These are phyloP conservation scores for Periconia digitata DNA, from an alignment of 2,329 filamentous ascomycete genomes.

Conservation along the genomic window DNA sequence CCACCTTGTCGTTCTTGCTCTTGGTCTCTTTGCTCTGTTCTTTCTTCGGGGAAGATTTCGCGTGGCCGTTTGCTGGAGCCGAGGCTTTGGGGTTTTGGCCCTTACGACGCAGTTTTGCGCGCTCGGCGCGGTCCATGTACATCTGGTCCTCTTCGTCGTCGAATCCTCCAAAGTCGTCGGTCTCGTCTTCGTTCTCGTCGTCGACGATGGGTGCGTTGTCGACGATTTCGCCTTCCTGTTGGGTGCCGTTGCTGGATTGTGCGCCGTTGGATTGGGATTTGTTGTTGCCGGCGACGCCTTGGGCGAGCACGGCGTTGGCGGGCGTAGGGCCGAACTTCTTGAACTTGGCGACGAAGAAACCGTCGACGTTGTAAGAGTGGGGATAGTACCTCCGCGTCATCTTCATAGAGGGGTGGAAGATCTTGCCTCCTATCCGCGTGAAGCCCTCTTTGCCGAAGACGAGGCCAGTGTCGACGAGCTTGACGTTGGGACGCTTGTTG, in stretches of 20 bases:
- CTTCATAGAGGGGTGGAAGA: constrained; percentile 82
- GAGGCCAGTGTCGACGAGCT: constrained; percentile 87
- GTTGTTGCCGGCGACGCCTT: constrained; percentile 26
- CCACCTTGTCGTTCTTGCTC: neutral
- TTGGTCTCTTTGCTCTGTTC: neutral
- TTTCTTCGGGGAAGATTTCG: neutral
- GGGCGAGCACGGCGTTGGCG: constrained; percentile 52
- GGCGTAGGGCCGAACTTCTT: constrained; percentile 86
- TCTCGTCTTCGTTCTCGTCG: constrained; percentile 38
- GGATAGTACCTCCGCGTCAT: constrained; percentile 41
- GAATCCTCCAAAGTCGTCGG: constrained; percentile 52
- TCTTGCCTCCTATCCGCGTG: constrained; percentile 86
- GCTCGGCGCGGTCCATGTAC: constrained; percentile 51
- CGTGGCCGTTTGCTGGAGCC: constrained; percentile 7
- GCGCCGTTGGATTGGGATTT: constrained; percentile 18
- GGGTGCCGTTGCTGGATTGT: constrained; percentile 40
- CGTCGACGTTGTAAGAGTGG: constrained; percentile 66
- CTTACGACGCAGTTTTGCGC: constrained; percentile 48
- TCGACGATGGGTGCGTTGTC: constrained; percentile 70
- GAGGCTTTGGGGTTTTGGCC: constrained; percentile 52
- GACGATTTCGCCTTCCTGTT: constrained; percentile 47
- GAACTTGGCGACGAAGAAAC: constrained; percentile 98
- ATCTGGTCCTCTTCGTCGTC: constrained; percentile 54
- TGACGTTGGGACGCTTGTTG: constrained; percentile 87
- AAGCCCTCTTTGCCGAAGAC: constrained; percentile 92